Base-by-base conservation (phyloP, 2,329 filamentous ascomycete species). In the Epichloe scottii region DNA sequence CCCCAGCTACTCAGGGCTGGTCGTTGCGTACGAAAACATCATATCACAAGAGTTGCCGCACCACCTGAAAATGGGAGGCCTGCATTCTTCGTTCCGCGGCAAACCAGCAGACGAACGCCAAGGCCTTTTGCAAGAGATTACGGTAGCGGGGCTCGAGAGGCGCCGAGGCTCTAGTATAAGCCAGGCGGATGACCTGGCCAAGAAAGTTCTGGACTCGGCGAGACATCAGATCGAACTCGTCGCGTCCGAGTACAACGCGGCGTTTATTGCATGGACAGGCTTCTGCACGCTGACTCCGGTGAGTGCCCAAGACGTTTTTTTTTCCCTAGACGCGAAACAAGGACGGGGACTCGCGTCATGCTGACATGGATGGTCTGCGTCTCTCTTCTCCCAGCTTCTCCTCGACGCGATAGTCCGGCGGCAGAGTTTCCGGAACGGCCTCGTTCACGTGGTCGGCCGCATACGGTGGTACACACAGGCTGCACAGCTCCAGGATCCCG, bases 281-380 rank as follows among this genome's bases (percentile, higher is more conserved):
- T 57, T 69, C 30, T 68, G 64, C 53, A 66, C 63, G 19, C 51
- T 69, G 50, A 69, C 66, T 26, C 66, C 66, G 48, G 66, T 69
- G 60, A 34, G 61, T 51, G 30, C 30, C 30, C 8, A 30, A 5
- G 5, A 12, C 6, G n/a, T n/a, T n/a, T n/a, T n/a, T n/a, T 10
- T 7, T 8, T 38, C 1, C 39, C 15, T 21, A 39, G n/a, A 35
- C 17, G n/a, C 12, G 7, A 21, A 33, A 48, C 38, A 26, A 19
- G 11, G 5, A 23, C 1, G 8, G 3, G 21, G 26, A 44, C 10
- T 21, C 40, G 39, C 14, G 30, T 26, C 15, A 5, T 38, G 17
- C 35, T 38, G 19, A 34, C 17, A 30, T 23, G 17, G 17, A 30
- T 23, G 17, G 17, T 15, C 49, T 51, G 4, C 50, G 37, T n/a